Percentiles rank a stretch among this genome's conserved stretches.
phyloP scores from a whole-genome alignment of 2,329 filamentous ascomycete genomes.

The Penicillium griseofulvum region DNA sequence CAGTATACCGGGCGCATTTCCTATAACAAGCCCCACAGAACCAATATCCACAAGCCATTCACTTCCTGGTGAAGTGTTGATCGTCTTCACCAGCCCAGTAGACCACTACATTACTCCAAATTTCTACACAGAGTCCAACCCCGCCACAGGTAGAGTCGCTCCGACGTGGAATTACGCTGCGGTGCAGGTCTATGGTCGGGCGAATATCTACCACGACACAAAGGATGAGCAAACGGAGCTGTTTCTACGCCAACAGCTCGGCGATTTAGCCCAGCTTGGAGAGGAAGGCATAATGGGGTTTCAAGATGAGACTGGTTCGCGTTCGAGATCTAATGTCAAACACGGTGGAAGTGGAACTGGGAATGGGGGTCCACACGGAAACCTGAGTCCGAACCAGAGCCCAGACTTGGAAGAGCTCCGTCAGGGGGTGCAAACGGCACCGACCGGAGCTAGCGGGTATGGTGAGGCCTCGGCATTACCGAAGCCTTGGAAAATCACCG shows the following conservation, averaged over 20 bases:
- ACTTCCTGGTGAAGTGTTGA: conserved; percentile 14
- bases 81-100: conserved; percentile 20
- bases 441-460: neutral
- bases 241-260: conserved; percentile 14
- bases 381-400: too few species aligned
- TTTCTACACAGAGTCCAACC: conserved; percentile 67
- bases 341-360: neutral
- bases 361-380: neutral
- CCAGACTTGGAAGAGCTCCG: neutral
- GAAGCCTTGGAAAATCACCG: conserved; percentile 15
- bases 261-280: conserved; percentile 14
- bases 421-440: neutral
- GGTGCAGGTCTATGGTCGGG: conserved; percentile 35
- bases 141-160: conserved; percentile 62
- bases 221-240: conserved; percentile 1
- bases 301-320: neutral
- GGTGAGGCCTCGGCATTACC: neutral
- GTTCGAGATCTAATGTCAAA: neutral
- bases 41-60: neutral
- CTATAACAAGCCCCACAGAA: neutral
- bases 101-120: conserved; percentile 48
- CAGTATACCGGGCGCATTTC: neutral
- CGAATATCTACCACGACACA: conserved; percentile 10
- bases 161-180: conserved; percentile 71
- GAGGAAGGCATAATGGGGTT: conserved; percentile 19